Conservation (phyloP, 108 stramenopile genomes). For the Pseudonitzschia multiseries region DNA sequence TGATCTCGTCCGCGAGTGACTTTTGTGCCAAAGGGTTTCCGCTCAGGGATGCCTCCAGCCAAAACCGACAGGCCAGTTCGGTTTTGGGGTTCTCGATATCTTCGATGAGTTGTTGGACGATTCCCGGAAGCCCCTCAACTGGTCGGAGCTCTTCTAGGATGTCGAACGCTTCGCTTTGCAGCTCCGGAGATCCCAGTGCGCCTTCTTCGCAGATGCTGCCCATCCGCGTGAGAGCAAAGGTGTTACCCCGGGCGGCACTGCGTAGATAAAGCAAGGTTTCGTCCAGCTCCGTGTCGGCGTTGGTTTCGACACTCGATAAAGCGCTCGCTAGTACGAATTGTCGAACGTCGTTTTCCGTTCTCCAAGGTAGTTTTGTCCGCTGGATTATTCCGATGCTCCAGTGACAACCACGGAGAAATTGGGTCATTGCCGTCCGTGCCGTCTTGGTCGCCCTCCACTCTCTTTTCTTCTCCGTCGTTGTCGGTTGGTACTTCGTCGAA, state of each 20-base stretch:
- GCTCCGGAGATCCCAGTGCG: neutral
- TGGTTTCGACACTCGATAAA: slow-evolving; percentile 22
- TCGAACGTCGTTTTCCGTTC: slow-evolving; percentile 45
- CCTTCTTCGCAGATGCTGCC: slow-evolving; percentile 56
- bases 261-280: slow-evolving; percentile 44
- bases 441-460: neutral
- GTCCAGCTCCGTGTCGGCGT: neutral
- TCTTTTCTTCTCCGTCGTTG: slow-evolving; percentile 14
- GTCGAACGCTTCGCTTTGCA: slow-evolving; percentile 19
- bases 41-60: slow-evolving; percentile 51
- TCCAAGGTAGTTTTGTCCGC: neutral
- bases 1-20: slow-evolving; percentile 58
- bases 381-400: neutral
- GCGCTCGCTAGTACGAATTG: slow-evolving; percentile 74
- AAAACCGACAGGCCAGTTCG: slow-evolving; percentile 46
- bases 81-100: neutral
- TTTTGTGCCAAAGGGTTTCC: slow-evolving; percentile 63
- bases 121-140: slow-evolving; percentile 8
- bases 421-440: neutral
- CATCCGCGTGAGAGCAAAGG: slow-evolving; percentile 59
- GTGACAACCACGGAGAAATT: slow-evolving; percentile 51
- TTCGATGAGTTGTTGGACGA: neutral
- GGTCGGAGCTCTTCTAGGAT: slow-evolving; percentile 18
- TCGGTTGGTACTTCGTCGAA: slow-evolving; percentile 30
- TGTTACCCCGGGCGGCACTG: slow-evolving; percentile 56